Evolutionary conservation across 2,329 filamentous ascomycete species (phyloP).

Genomic region (Plectosphaerella sp.): DNA sequence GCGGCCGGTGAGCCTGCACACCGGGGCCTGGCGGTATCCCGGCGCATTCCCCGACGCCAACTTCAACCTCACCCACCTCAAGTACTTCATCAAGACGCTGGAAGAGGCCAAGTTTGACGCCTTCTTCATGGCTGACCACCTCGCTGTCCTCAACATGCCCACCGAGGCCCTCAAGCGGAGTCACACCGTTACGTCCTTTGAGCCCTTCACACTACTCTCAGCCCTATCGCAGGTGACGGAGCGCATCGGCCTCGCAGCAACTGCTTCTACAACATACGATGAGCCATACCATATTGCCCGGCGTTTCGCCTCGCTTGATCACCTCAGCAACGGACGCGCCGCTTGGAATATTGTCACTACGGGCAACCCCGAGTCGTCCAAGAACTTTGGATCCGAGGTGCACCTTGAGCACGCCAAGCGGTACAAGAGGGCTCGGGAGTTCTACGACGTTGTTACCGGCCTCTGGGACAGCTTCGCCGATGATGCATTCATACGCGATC

Average conservation of each 20-base stretch:
- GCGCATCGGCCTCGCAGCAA: slow-evolving; percentile 47
- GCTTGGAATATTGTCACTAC: slow-evolving; percentile 54
- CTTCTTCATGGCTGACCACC: slow-evolving; percentile 53
- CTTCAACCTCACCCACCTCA: slow-evolving; percentile 50
- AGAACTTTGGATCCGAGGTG: slow-evolving; percentile 46
- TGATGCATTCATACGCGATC: slow-evolving; percentile 46
- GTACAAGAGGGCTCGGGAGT: slow-evolving; percentile 46
- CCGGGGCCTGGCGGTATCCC: slow-evolving; percentile 53
- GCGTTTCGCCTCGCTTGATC: slow-evolving; percentile 49
- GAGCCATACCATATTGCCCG: slow-evolving; percentile 49
- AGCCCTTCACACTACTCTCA: slow-evolving; percentile 48
- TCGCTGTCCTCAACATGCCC: slow-evolving; percentile 52
- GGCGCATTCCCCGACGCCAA: slow-evolving; percentile 51
- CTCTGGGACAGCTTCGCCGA: slow-evolving; percentile 52
- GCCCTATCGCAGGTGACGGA: slow-evolving; percentile 43
- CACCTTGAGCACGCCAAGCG: slow-evolving; percentile 43
- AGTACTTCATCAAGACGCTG: slow-evolving; percentile 47
- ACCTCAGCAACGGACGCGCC: slow-evolving; percentile 43
- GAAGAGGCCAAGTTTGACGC: slow-evolving; percentile 51
- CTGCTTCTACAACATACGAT: slow-evolving; percentile 50
- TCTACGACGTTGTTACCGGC: slow-evolving; percentile 48
- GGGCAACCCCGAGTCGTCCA: slow-evolving; percentile 44
- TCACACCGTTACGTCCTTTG: slow-evolving; percentile 54
- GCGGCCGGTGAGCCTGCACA: slow-evolving; percentile 52
- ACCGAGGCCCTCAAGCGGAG: slow-evolving; percentile 51